These are phyloP conservation scores for Plenodomus biglobosus DNA, from an alignment of 2,329 filamentous ascomycete species.

Conservation along the genomic window DNA sequence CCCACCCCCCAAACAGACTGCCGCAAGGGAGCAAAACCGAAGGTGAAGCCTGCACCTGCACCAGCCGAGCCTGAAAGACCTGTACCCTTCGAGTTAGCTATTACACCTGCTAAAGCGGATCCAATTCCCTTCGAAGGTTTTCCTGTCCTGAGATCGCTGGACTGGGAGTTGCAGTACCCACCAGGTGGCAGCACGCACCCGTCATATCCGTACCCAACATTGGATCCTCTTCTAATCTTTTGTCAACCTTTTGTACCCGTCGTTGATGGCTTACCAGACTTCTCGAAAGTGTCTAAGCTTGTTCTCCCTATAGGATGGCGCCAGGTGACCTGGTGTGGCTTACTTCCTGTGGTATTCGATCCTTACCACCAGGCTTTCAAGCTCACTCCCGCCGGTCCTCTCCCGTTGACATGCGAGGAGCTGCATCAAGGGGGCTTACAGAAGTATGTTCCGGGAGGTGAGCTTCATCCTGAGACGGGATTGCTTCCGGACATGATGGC, in stretches of 20 bases:
- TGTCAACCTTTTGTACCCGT: constrained; percentile 12
- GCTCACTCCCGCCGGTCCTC: constrained; percentile 19
- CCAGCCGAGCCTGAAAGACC: neutral
- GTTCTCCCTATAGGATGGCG: constrained; percentile 16
- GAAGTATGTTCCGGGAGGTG: constrained; percentile 19
- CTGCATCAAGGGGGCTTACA: constrained; percentile 16
- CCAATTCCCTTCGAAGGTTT: constrained; percentile 2
- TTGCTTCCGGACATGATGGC: constrained; percentile 8
- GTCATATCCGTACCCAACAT: constrained; percentile 15
- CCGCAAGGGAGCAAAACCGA: neutral
- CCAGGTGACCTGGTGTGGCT: constrained; percentile 17
- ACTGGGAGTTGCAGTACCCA: constrained; percentile 21
- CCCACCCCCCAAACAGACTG: neutral
- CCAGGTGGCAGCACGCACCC: constrained; percentile 22
- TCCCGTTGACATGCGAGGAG: constrained; percentile 24
- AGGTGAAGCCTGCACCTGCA: neutral
- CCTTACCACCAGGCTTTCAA: constrained; percentile 22
- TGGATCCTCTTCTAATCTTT: constrained; percentile 19
- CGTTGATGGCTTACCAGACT: constrained; percentile 15
- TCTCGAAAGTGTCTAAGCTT: constrained; percentile 3
- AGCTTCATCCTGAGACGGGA: constrained; percentile 15
- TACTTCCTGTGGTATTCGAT: constrained; percentile 22
- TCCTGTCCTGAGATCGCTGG: constrained; percentile 3
- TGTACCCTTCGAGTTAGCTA: too few species aligned
- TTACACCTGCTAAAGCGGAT: constrained; percentile 4